Evolutionary conservation across 768 basidiomycete genomes (phyloP), one percentile per base, ranked within the genome.

Genomic region (Dictyophora rubrovolvata): DNA sequence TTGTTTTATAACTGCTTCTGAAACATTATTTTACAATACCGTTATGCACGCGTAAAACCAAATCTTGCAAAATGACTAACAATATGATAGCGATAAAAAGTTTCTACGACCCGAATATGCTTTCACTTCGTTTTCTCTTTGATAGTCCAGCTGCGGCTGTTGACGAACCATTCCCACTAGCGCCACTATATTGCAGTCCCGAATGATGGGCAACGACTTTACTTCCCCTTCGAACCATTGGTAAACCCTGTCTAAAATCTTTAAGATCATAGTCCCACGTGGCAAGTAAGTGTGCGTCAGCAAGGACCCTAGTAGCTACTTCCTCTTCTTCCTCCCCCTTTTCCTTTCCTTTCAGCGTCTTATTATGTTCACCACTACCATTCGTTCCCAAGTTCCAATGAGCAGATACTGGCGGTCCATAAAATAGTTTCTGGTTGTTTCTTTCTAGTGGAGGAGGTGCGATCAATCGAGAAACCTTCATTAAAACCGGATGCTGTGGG

Each of bases 371-470:
- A 11, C 70, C 58, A 1, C 65, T 62, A 1, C 63, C 55, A 10
- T 73, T 69, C 12, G 71, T 69, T 5, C 70, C 46, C 34, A 54
- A 63, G 35, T 71, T 69, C 57, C 57, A 59, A 18, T 48, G 57
- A 3, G 57, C 57, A 34, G 64, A 61, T 11, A 69, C 42, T 7
- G 74, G 68, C 3, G 71, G 54, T n/a, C 73, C 65, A 50, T 73
- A 72, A 8, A 75, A 68, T 60, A 47, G 36, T 18, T 82, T 81
- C 79, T 69, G 62, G 77, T 78, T 21, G 22, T 68, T 81, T 16
- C 85, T 79, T 51, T 77, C 73, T 36, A 89, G 75, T 1, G 82
- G 76, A 0, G 83, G 79, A 2, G 88, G 88, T 64, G 88, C 86
- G 0, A 74, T 69, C 16, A 91, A 74, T 4, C 83, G 80, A 9